These are phyloP conservation scores for Acidiella bohemica DNA, from an alignment of 495 filamentous ascomycete genomes.

Conservation along the genomic window DNA sequence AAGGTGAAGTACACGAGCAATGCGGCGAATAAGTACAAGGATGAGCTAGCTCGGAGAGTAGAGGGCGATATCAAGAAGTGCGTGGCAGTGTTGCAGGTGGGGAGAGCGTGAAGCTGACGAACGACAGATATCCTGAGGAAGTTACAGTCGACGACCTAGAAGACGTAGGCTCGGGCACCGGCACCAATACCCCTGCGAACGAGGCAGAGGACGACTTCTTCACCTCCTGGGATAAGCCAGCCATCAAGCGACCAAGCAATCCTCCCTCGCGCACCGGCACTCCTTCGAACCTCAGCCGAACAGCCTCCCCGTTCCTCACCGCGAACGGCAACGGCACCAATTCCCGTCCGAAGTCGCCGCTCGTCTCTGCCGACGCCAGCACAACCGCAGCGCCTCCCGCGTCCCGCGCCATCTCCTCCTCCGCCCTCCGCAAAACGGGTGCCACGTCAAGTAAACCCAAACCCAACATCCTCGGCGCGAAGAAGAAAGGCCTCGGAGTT, in stretches of 20 bases:
- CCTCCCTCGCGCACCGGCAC: conserved; percentile 85
- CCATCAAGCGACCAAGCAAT: conserved; percentile 92
- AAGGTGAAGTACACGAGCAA: conserved; percentile 93
- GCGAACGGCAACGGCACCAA: conserved; percentile 47
- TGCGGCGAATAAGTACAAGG: conserved; percentile 89
- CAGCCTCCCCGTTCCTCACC: conserved; percentile 77
- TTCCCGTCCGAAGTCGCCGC: conserved; percentile 65
- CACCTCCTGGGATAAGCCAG: conserved; percentile 95
- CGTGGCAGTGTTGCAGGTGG: conserved; percentile 19
- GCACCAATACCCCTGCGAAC: conserved; percentile 54
- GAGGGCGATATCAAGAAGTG: conserved; percentile 71
- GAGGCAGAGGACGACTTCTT: conserved; percentile 92
- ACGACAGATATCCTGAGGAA: conserved; percentile 63
- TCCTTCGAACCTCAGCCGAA: conserved; percentile 68
- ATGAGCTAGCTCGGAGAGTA: conserved; percentile 74
- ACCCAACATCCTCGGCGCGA: conserved; percentile 72
- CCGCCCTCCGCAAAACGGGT: conserved; percentile 61
- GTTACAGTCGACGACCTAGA: conserved; percentile 69
- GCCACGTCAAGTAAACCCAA: conserved; percentile 33
- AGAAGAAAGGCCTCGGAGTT: conserved; percentile 82
- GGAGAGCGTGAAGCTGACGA: background rate
- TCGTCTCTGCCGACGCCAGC: conserved; percentile 45
- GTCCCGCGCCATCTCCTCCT: conserved; percentile 56
- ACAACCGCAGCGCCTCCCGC: conserved; percentile 37
- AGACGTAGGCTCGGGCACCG: conserved; percentile 44